Base-by-base conservation (phyloP, 2,329 filamentous ascomycete genomes). In the Neonectria coccinea region DNA sequence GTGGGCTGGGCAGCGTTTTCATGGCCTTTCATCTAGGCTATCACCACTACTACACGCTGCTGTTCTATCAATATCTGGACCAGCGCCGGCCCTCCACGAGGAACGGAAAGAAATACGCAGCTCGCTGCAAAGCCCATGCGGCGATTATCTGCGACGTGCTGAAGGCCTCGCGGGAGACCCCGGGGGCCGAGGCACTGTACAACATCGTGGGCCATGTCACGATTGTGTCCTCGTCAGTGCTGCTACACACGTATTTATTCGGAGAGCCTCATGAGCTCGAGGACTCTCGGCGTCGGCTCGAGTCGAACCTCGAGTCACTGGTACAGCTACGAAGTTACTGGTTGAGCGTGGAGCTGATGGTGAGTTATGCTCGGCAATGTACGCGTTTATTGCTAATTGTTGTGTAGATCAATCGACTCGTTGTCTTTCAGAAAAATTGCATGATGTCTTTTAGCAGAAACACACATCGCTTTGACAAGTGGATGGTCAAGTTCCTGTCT, bases 401-500 rank as follows among this genome's bases (percentile, higher is more conserved):
- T 8, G 2, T 1, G 1, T 1, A 77, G 77, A 78, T 78, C 29
- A 75, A 75, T 48, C 70, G 77, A 25, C 51, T 79, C 2, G 72
- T 78, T 1, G 73, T 73, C 20, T 79, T 79, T 25, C 76, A 78
- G 47, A 74, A 73, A 16, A 70, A 70, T 36, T 79, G 77, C 33
- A 66, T 79, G 4, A 61, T 66, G 2, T 76, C 76, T 1, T 59
- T 70, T 11, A 67, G 61, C 8, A 65, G 60, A 14, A 73, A 76
- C 25, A 76, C 77, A 1, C 74, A 79, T 59, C 68, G 74, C 1
- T 76, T 87, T 60, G 86, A 88, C 67, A 76, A 75, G 52, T 84
- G 85, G 57, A 81, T 86, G 55, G 76, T 82, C 58, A 84, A 87
- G 53, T 80, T 80, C 53, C 67, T 79, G 1, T 70, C 78, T 12